A percentile compares a stretch with the other conserved stretches of the same genome.
Conservation (phyloP, 2,329 filamentous ascomycete genomes). For the Penicillium freii region DNA sequence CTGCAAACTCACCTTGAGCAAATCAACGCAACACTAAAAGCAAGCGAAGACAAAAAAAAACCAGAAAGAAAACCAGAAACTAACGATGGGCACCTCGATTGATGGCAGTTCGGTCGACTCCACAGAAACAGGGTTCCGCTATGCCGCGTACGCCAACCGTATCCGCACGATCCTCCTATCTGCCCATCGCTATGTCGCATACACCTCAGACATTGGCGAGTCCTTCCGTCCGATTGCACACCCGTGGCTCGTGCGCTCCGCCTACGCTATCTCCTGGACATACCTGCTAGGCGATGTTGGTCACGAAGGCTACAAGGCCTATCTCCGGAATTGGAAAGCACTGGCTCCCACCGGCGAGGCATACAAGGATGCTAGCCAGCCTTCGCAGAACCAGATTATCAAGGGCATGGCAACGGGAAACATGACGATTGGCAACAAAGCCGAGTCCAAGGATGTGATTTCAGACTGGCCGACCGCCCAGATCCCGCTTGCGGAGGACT, state of each 20-base stretch:
- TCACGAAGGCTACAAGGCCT: conserved; percentile 94
- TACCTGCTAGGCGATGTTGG: conserved; percentile 88
- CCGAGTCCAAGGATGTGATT: conserved; percentile 25
- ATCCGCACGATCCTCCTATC: conserved; percentile 82
- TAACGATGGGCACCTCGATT: conserved; percentile 17
- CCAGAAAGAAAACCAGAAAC: conserved; percentile 3
- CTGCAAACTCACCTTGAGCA: background rate
- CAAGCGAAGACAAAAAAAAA: background rate
- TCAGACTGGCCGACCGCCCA: conserved; percentile 44
- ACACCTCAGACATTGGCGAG: conserved; percentile 94
- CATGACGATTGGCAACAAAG: conserved; percentile 19
- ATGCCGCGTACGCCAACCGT: conserved; percentile 86
- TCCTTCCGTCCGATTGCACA: conserved; percentile 92
- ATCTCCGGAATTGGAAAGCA: conserved; percentile 76
- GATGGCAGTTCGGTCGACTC: conserved; percentile 65
- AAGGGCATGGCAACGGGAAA: conserved; percentile 40
- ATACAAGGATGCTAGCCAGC: conserved; percentile 40
- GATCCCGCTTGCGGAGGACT: conserved; percentile 80
- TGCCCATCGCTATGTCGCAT: conserved; percentile 93
- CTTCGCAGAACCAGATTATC: conserved; percentile 32
- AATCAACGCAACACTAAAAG: conserved; percentile 1
- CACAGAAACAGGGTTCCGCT: conserved; percentile 81
- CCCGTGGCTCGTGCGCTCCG: conserved; percentile 72
- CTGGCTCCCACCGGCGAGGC: conserved; percentile 64
- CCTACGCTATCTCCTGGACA: conserved; percentile 89